These are phyloP conservation scores for Catenaria anguillulae DNA, from an alignment of 371 early-diverging fungal genomes.

Conservation along the genomic window DNA sequence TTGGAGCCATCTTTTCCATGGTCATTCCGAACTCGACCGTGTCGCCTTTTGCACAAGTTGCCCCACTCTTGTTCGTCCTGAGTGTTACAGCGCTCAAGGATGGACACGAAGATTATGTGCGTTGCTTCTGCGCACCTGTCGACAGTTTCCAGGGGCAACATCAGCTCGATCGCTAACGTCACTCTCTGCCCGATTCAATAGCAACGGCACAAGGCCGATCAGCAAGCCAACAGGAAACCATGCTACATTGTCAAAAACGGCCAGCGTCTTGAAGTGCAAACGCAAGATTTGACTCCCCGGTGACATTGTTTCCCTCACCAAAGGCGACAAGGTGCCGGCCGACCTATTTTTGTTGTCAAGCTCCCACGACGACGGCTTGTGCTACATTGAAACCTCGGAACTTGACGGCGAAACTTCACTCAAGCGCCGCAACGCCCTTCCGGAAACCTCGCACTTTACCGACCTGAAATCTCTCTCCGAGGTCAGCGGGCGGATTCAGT, in stretches of 20 bases:
- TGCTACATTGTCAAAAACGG: conserved; percentile 11
- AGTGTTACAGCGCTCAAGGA: conserved; percentile 47
- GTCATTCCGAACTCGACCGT: conserved; percentile 18
- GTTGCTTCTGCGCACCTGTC: not conserved
- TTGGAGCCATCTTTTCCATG: conserved; percentile 25
- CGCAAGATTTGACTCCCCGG: conserved; percentile 32
- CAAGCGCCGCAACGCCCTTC: not conserved
- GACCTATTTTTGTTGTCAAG: conserved; percentile 42
- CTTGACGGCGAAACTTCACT: conserved; percentile 33
- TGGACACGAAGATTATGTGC: conserved; percentile 36
- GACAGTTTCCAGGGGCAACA: no score
- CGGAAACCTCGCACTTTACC: not conserved
- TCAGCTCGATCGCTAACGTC: no score
- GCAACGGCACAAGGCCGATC: conserved; percentile 33
- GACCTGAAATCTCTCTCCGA: not conserved
- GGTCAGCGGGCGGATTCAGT: conserved; percentile 3
- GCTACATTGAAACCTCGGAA: conserved; percentile 51
- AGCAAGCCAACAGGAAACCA: conserved; percentile 20
- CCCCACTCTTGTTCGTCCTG: conserved; percentile 42
- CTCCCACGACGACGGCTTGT: conserved; percentile 29
- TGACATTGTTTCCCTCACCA: conserved; percentile 20
- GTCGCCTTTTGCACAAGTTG: conserved; percentile 21
- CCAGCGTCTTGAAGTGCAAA: conserved; percentile 14
- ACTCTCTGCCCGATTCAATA: not conserved
- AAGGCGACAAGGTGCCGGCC: conserved; percentile 43